Percentiles rank a stretch among this genome's conserved stretches.
Conservation (phyloP, 257 asterid genomes). For the Orobanche coerulescens region DNA sequence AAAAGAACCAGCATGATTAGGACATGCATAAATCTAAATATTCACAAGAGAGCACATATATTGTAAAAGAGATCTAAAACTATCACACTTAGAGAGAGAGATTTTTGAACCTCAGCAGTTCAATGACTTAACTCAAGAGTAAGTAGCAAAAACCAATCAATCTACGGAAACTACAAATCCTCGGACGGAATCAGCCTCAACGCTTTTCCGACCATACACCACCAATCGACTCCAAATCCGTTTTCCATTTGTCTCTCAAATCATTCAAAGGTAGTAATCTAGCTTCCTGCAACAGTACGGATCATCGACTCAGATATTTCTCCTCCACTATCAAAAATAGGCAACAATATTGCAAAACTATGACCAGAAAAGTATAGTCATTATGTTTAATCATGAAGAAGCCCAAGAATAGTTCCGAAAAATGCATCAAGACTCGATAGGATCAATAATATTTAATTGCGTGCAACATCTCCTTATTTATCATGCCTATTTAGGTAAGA, state of each 20-base stretch:
- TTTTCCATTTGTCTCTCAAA: constrained; percentile 49
- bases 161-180: neutral
- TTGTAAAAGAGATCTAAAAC: constrained; percentile 1
- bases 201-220: constrained; percentile 26
- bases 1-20: neutral
- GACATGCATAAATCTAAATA: neutral
- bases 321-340: too few species aligned
- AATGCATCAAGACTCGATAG: neutral
- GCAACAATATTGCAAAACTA: too few species aligned
- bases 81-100: constrained; percentile 14
- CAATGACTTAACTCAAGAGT: neutral
- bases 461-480: neutral
- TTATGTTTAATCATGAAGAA: neutral
- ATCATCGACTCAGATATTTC: too few species aligned
- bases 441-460: neutral
- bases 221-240: constrained; percentile 32
- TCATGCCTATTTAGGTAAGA: neutral
- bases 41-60: neutral
- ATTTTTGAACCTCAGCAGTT: neutral
- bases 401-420: neutral
- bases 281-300: constrained; percentile 41
- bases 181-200: constrained; percentile 5
- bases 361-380: too few species aligned
- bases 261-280: constrained; percentile 42
- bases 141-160: neutral